phyloP scores from a whole-genome alignment of 1,284 basidiomycete genomes.

The Puccinia novopanici region DNA sequence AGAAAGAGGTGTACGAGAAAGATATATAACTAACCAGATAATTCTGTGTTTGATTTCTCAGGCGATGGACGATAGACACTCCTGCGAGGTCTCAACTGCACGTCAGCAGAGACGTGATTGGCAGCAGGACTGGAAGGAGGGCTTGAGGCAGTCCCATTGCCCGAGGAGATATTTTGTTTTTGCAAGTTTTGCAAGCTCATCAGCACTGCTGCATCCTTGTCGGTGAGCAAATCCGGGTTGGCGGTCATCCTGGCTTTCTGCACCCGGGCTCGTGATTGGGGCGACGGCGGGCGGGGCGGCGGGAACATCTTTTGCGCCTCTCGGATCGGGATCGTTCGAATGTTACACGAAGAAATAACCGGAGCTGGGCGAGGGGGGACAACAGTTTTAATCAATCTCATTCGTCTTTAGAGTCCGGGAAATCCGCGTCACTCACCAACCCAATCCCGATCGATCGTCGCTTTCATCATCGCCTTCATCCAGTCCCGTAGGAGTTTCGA shows the following conservation, averaged over 20 bases:
- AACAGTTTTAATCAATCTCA: neutral
- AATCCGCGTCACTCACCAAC: constrained; percentile 66
- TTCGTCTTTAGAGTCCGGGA: neutral
- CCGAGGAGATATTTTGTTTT: constrained; percentile 46
- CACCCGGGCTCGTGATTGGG: constrained; percentile 78
- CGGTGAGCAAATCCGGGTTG: constrained; percentile 85
- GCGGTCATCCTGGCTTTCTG: constrained; percentile 84
- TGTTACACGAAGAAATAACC: constrained; percentile 94
- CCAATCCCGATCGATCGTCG: constrained; percentile 91
- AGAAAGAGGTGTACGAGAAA: constrained; percentile 20
- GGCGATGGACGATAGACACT: constrained; percentile 55
- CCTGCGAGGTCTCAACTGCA: constrained; percentile 57
- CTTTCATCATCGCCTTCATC: constrained; percentile 99
- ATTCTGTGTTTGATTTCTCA: constrained; percentile 25
- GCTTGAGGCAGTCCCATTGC: constrained; percentile 52
- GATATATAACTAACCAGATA: neutral
- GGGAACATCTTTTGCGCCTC: constrained; percentile 96
- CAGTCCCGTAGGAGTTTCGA: constrained; percentile 81
- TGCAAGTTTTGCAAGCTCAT: constrained; percentile 56
- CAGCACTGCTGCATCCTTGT: constrained; percentile 60
- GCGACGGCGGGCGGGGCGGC: constrained; percentile 89
- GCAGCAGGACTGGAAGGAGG: constrained; percentile 56
- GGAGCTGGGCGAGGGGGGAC: constrained; percentile 67
- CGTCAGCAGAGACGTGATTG: constrained; percentile 52
- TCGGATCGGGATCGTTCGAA: constrained; percentile 89